A percentile compares a stretch with the other conserved stretches of the same genome.
phyloP scores from a whole-genome alignment of 2,329 filamentous ascomycete species.

The Allantophomopsis cytisporea region DNA sequence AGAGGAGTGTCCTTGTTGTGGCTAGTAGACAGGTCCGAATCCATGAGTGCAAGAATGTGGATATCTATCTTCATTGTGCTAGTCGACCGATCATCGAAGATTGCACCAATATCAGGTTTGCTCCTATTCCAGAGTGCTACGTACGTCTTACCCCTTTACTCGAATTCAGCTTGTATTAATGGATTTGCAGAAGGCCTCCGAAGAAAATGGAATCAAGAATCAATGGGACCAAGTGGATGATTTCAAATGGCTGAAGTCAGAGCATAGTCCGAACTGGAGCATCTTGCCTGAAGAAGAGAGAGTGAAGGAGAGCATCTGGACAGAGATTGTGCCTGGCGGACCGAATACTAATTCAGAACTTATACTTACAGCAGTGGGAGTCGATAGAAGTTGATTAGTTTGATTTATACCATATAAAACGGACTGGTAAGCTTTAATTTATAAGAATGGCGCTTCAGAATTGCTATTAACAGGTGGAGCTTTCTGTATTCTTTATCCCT shows the following conservation, averaged over 20 bases:
- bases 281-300: constrained; percentile 47
- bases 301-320: constrained; percentile 54
- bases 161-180: constrained; percentile 4
- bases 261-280: constrained; percentile 80
- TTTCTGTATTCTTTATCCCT: too few species aligned
- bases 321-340: constrained; percentile 48
- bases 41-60: constrained; percentile 71
- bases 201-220: constrained; percentile 30
- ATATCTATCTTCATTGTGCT: constrained; percentile 69
- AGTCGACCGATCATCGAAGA: constrained; percentile 92
- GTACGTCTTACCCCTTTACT: constrained; percentile 32
- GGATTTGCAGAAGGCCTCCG: constrained; percentile 9
- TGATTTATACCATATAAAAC: not conserved
- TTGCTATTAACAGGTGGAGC: not conserved
- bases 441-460: not conserved
- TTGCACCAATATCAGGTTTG: constrained; percentile 66
- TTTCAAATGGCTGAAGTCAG: constrained; percentile 90
- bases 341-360: constrained; percentile 49
- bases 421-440: not conserved
- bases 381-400: not conserved
- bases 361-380: constrained; percentile 42
- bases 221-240: constrained; percentile 89
- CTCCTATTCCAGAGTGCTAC: constrained; percentile 56
- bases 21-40: constrained; percentile 81
- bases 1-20: constrained; percentile 64